Conservation (phyloP, 192 early-diverging fungal genomes). For the Neocallimastix lanati region DNA sequence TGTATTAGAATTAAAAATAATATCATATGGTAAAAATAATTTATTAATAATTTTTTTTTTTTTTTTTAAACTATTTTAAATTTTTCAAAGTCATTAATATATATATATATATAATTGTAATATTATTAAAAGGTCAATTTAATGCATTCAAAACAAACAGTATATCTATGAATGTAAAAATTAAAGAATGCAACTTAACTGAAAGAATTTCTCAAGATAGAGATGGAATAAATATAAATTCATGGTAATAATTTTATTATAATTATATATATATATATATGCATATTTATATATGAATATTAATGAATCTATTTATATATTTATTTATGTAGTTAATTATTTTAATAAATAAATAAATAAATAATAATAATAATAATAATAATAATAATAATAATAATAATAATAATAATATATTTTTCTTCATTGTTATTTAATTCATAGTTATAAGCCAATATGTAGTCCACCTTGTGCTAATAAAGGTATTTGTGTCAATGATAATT, state of each 20-base stretch:
- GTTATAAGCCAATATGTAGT: neutral
- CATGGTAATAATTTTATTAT: neutral
- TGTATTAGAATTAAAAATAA: neutral
- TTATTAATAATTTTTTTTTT: neutral
- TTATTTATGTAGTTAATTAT: too few relatives aligned
- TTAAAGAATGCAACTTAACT: neutral
- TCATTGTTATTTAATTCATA: neutral
- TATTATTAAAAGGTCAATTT: neutral
- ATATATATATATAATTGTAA: too few relatives aligned
- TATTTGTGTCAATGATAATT: neutral
- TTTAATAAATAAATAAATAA: too few relatives aligned
- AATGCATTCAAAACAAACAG: neutral
- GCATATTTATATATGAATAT: too few relatives aligned
- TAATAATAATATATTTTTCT: too few relatives aligned
- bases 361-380: too few relatives aligned
- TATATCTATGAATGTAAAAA: neutral
- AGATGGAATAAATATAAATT: neutral
- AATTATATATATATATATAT: too few relatives aligned
- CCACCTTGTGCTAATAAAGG: neutral
- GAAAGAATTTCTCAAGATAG: neutral
- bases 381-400: too few relatives aligned
- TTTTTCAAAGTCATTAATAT: too few relatives aligned
- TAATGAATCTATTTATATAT: too few relatives aligned
- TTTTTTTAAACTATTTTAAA: too few relatives aligned
- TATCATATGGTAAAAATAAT: neutral